Percentiles rank a stretch among this genome's conserved stretches.
Evolutionary conservation across 2,329 filamentous ascomycete genomes (phyloP).

Genomic region (Trichoderma harzianum): DNA sequence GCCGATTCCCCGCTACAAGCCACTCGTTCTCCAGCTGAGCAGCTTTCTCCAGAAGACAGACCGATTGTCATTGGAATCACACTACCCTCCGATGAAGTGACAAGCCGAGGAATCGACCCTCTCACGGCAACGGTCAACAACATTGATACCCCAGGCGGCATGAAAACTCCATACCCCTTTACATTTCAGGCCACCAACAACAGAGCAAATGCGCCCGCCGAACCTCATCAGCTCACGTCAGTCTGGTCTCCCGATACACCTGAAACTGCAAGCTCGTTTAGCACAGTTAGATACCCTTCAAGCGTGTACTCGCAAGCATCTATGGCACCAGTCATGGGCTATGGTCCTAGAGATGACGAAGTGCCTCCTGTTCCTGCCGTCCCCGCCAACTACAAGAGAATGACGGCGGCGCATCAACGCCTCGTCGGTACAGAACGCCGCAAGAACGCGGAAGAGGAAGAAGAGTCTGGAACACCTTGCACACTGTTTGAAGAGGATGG

Average conservation of each 20-base stretch:
- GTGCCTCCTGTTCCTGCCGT: conserved; percentile 60
- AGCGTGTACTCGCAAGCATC: conserved; percentile 61
- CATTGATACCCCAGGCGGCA: conserved; percentile 23
- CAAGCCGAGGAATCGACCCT: conserved; percentile 41
- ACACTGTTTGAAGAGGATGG: conserved; percentile 72
- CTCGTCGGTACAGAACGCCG: conserved; percentile 37
- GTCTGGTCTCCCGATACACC: conserved; percentile 63
- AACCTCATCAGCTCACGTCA: conserved; percentile 39
- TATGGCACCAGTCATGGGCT: conserved; percentile 29
- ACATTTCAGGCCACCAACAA: neutral
- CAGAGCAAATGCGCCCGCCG: conserved; percentile 21
- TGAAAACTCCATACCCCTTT: conserved; percentile 6
- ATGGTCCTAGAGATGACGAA: conserved; percentile 26
- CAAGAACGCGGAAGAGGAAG: conserved; percentile 39
- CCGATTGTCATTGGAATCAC: conserved; percentile 71
- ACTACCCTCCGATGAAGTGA: conserved; percentile 48
- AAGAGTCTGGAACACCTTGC: conserved; percentile 54
- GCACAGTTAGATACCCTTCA: conserved; percentile 45
- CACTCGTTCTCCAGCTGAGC: conserved; percentile 32
- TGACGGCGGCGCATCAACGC: conserved; percentile 31
- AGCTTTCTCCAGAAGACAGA: conserved; percentile 65
- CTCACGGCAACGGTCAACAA: conserved; percentile 45
- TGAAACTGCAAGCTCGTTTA: conserved; percentile 44
- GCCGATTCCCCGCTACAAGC: conserved; percentile 29
- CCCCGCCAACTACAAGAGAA: conserved; percentile 42